Evolutionary conservation across 2,329 filamentous ascomycete genomes (phyloP).

Genomic region (Claviceps arundinis): DNA sequence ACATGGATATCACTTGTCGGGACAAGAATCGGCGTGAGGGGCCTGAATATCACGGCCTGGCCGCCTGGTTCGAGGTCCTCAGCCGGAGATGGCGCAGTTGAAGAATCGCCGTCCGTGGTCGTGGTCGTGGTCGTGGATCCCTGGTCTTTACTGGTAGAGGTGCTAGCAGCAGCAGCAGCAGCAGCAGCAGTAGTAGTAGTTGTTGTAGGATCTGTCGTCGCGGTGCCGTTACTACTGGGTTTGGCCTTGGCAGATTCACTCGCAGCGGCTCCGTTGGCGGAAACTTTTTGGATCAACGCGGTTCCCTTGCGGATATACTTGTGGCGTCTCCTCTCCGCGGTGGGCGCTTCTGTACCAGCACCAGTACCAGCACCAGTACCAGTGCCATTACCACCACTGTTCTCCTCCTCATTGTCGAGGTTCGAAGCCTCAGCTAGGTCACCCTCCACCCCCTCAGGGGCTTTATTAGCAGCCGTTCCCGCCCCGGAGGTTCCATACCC

Average conservation of each 20-base stretch:
- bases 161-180: not conserved
- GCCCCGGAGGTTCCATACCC: slow-evolving; percentile 16
- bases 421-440: slow-evolving; percentile 15
- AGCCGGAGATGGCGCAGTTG: not conserved
- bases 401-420: slow-evolving; percentile 2
- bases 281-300: slow-evolving; percentile 21
- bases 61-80: slow-evolving; percentile 41
- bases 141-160: too few species aligned
- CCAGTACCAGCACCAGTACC: too few species aligned
- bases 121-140: slow-evolving; percentile 1
- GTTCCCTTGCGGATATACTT: slow-evolving; percentile 17
- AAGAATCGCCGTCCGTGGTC: not conserved
- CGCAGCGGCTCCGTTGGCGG: slow-evolving; percentile 10
- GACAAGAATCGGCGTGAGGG: slow-evolving; percentile 52
- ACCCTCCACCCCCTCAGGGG: slow-evolving; percentile 24
- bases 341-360: not conserved
- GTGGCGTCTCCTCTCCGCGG: slow-evolving; percentile 8
- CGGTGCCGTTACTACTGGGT: slow-evolving; percentile 7
- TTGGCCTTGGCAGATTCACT: slow-evolving; percentile 12
- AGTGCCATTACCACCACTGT: not conserved
- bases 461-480: slow-evolving; percentile 15
- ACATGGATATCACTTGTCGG: slow-evolving; percentile 82
- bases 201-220: slow-evolving; percentile 2
- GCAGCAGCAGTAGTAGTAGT: slow-evolving; percentile 7
- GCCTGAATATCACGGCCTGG: slow-evolving; percentile 66